Base-by-base conservation (phyloP, 2,329 filamentous ascomycete species). In the Monilinia fructigena region DNA sequence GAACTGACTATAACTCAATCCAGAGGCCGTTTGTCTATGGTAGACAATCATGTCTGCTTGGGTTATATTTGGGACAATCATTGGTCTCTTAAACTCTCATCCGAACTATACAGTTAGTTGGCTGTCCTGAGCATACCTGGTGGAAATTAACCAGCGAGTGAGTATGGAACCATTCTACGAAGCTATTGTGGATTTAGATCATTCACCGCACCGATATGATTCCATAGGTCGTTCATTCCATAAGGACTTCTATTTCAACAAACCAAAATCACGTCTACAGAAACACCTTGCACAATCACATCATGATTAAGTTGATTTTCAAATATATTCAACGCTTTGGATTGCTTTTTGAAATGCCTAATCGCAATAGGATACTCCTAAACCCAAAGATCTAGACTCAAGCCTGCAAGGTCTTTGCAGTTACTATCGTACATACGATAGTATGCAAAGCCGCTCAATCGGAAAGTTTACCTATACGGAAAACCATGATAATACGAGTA, bases 291-390 rank as follows among this genome's bases (percentile, higher is more conserved):
- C 14, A 18, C 38, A 38, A 18, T 60, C 42, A 60, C 56, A 38
- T 60, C 28, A 50, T 14, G 38, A 60, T 50, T 7, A 60, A 50
- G 28, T 50, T 42, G 26, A 26, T 7, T 7, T 38, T 2, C 20
- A 60, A 47, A 38, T 50, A 60, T 45, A 60, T 50, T 60, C 45
- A 60, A 60, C 58, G 58, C 58, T 60, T 23, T 60, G 20, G 2
- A 50, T 60, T 60, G 16, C 28, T 60, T 38, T 60, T 38, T 20
- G 12, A 60, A 40, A 50, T 38, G 8, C n/a, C 14, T 26, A 50
- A 60, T 60, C 58, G 45, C 58, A 60, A 50, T 40, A 60, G 23
- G n/a, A 23, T 50, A 59, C 56, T 31, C 28, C 10, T 2, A 60
- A 59, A 50, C n/a, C 26, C 45, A 60, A 50, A 50, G 28, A 50